These are phyloP conservation scores for Ogataea naganishii DNA, from an alignment of 805 yeast species.

Conservation along the genomic window DNA sequence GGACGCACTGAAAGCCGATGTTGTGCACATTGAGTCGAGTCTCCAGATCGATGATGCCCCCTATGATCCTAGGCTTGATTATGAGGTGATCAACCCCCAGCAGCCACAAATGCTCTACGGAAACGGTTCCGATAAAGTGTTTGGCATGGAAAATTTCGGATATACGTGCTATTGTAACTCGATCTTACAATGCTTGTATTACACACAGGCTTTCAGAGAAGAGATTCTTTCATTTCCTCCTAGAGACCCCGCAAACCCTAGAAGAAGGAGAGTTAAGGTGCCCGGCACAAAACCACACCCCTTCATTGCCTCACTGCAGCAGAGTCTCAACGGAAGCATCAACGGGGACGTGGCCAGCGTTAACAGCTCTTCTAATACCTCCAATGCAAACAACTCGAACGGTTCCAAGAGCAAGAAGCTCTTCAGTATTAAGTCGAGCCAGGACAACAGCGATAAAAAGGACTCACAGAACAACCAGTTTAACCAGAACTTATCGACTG, in stretches of 20 bases:
- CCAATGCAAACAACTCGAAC: too few relatives aligned
- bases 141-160: slow-evolving; percentile 81
- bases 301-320: slow-evolving; percentile 17
- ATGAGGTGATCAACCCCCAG: slow-evolving; percentile 10
- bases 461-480: too few relatives aligned
- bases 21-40: slow-evolving; percentile 10
- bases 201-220: slow-evolving; percentile 60
- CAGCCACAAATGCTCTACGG: slow-evolving; percentile 40
- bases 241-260: slow-evolving; percentile 19
- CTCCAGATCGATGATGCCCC: slow-evolving; percentile 9
- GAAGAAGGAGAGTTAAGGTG: slow-evolving; percentile 31
- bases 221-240: slow-evolving; percentile 41
- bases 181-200: slow-evolving; percentile 79
- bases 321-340: too few relatives aligned
- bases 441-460: too few relatives aligned
- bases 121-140: slow-evolving; percentile 60
- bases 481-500: too few relatives aligned
- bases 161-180: slow-evolving; percentile 94
- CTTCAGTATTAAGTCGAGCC: too few relatives aligned
- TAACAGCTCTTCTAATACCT: too few relatives aligned
- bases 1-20: slow-evolving; percentile 10
- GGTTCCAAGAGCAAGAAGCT: too few relatives aligned
- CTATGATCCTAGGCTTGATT: slow-evolving; percentile 16
- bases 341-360: too few relatives aligned
- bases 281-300: slow-evolving; percentile 33